Evolutionary conservation across 1,284 basidiomycete genomes (phyloP), one percentile per base, ranked within the genome.

Genomic region (Ganoderma boninense): DNA sequence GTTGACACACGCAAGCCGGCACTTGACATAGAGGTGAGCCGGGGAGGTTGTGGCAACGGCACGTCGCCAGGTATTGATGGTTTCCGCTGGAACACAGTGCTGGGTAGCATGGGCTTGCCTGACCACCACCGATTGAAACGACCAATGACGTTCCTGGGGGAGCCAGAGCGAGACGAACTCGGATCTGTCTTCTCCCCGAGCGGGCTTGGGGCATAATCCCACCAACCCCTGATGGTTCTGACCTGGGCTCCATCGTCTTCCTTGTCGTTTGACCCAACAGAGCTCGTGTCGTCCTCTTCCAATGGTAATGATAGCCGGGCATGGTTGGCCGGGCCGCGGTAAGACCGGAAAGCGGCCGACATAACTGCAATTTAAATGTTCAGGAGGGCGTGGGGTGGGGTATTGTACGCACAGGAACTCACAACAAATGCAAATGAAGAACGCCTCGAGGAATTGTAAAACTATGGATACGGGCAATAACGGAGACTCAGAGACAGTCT

Each of bases 371-470:
- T 69, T 59, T 38, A 60, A 13, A 61, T 40, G 18, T 23, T 18
- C 11, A 20, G 32, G 40, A 32, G 20, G 23, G 4, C 8, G 59
- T 23, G 38, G n/a, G 13, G 1, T 7, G 23, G 23, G 13, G 40
- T 35, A n/a, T 20, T 20, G 13, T 1, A 13, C 16, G 18, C 8
- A 46, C 29, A 26, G 10, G 43, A 13, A 84, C 89, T 77, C 74
- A 91, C 90, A 91, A 77, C 90, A 91, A 52, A 81, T 79, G 74
- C 85, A 88, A 35, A 91, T 84, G 74, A 91, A 90, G 14, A 87
- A 76, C 0, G 89, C 86, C 76, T 91, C 87, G 7, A 82, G 73
- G 29, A 89, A 84, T 66, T 89, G 86, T 14, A 88, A 74, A n/a
- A 85, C 79, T 16, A 89, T 79, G 65, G 87, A 86, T 32, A 84